Conservation (phyloP, 2,329 filamentous ascomycete genomes). For the Penicillium crustosum region DNA sequence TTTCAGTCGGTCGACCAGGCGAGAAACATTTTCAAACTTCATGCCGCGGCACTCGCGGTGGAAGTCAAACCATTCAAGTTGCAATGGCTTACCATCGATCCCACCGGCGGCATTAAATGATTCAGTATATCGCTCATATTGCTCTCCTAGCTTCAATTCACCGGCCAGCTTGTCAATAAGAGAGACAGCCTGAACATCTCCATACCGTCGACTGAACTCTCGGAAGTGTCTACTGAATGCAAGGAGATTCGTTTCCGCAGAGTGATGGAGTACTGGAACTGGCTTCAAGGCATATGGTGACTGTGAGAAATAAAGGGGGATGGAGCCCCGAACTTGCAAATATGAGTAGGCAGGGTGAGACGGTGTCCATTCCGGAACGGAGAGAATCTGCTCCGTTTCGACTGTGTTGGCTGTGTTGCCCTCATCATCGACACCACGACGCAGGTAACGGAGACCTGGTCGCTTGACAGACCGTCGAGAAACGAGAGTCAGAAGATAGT, state of each 20-base stretch:
- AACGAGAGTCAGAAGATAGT: conserved; percentile 81
- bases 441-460: conserved; percentile 84
- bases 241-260: conserved; percentile 70
- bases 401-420: conserved; percentile 87
- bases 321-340: conserved; percentile 83
- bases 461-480: conserved; percentile 85
- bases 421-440: conserved; percentile 85
- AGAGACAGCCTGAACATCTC: conserved; percentile 73
- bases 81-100: conserved; percentile 54
- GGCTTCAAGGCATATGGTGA: conserved; percentile 92
- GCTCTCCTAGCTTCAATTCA: conserved; percentile 74
- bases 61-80: conserved; percentile 97
- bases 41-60: conserved; percentile 89
- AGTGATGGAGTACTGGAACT: conserved; percentile 77
- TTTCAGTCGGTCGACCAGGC: conserved; percentile 70
- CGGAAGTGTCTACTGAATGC: conserved; percentile 81
- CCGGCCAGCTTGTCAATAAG: conserved; percentile 85
- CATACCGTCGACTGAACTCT: conserved; percentile 68
- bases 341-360: conserved; percentile 72
- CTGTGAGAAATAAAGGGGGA: conserved; percentile 93
- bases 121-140: conserved; percentile 69
- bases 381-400: conserved; percentile 93
- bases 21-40: conserved; percentile 93
- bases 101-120: conserved; percentile 64
- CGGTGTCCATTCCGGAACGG: conserved; percentile 64